Base-by-base conservation (phyloP, 2,329 filamentous ascomycete genomes). In the Diaporthe vexans region DNA sequence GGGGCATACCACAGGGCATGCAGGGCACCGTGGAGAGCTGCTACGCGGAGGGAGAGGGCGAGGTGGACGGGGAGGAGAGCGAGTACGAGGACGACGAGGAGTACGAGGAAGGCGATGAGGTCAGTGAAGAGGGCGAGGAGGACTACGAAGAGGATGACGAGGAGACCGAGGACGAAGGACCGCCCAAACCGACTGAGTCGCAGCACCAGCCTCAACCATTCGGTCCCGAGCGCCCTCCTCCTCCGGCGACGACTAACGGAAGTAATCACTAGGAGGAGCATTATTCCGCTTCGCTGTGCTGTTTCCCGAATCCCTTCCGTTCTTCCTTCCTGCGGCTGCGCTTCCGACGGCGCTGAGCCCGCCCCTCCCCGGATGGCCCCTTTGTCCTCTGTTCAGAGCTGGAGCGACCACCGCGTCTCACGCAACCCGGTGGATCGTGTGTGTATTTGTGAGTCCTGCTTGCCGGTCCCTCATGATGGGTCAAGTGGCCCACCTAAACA, bases 1-100 rank as follows among this genome's bases (percentile, higher is more conserved):
- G 96, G 75, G 95, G 95, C 72, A 90, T 92, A 71, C 88, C 90
- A 5, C 90, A 94, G 74, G 92, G 91, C 74, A 87, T 90, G 85
- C 89, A 86, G 73, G 88, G 86, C 77, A 90, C 89, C 77, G 86
- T 90, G 77, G 92, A 91, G 82, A 90, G 81, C 80, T 87, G 82
- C 83, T 91, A 92, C 77, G 88, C 90, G 40, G 88, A 88, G 78
- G 85, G 82, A 75, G 84, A 86, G 75, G 85, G 85, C 57, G 85
- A 86, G 68, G 78, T 83, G 72, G 89, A 90, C 67, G 89, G 86
- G 35, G 89, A 88, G 59, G 90, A 92, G 77, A 92, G 89, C 79
- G 91, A 92, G 76, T 92, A 92, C 78, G 89, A 88, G n/a, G 88
- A 90, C 56, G 90, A 88, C n/a, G 86, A 90, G 43, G 89, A 91